These are phyloP conservation scores for Solanum peruvianum DNA, from an alignment of 257 asterid genomes.

Conservation along the genomic window DNA sequence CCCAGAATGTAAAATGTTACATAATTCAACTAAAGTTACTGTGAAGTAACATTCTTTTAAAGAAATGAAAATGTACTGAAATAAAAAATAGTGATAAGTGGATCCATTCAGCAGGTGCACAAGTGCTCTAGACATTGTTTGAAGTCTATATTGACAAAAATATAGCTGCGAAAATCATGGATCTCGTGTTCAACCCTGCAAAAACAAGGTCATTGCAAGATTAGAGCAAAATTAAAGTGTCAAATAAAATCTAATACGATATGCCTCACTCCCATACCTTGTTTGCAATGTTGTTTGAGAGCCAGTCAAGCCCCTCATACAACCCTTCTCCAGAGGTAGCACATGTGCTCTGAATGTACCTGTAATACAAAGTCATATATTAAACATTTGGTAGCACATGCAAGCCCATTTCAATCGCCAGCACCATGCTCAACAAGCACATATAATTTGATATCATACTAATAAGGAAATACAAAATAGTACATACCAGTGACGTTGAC, in stretches of 20 bases:
- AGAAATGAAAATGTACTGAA: not conserved
- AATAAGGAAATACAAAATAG: not conserved
- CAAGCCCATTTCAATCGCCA: not conserved
- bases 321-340: slow-evolving; percentile 68
- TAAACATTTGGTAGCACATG: not conserved
- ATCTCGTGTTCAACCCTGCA: slow-evolving; percentile 26
- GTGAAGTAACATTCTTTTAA: not conserved
- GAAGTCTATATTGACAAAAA: slow-evolving; percentile 18
- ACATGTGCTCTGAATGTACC: slow-evolving; percentile 71
- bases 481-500: slow-evolving; percentile 52
- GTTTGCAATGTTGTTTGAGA: slow-evolving; percentile 61
- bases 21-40: not conserved
- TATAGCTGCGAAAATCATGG: slow-evolving; percentile 14
- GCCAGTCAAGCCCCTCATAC: slow-evolving; percentile 69
- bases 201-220: not conserved
- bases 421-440: not conserved
- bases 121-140: slow-evolving; percentile 2
- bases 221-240: not conserved
- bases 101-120: not conserved
- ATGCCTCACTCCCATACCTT: slow-evolving; percentile 17
- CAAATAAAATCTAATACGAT: not conserved
- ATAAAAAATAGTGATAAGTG: not conserved
- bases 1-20: not conserved
- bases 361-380: not conserved
- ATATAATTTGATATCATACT: not conserved